Evolutionary conservation across 352 stramenopile genomes (phyloP).

Genomic region (Phytophthora foliorum): DNA sequence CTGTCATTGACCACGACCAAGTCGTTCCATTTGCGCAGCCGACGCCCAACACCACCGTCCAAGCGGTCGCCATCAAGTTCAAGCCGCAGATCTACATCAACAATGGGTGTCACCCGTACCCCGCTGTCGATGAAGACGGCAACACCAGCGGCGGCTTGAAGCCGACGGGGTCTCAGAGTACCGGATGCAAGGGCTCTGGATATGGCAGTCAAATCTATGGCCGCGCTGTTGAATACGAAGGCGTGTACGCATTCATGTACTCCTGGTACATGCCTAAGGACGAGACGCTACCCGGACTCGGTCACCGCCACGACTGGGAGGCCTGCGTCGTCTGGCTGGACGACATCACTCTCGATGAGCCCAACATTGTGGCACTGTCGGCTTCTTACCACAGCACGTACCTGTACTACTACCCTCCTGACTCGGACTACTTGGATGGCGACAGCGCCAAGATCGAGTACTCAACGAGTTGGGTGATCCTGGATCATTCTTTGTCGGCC

Average conservation of each 20-base stretch:
- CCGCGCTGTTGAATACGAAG: constrained; percentile 13
- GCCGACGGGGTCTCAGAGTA: constrained; percentile 1
- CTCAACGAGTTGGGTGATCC: constrained; percentile 5
- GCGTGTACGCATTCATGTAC: constrained; percentile 35
- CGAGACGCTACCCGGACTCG: constrained; percentile 24
- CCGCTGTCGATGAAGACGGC: constrained; percentile 7
- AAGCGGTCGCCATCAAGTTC: constrained; percentile 2
- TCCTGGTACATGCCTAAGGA: constrained; percentile 57
- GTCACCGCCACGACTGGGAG: constrained; percentile 53
- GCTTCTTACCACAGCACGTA: constrained; percentile 13
- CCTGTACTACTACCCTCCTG: constrained; percentile 9
- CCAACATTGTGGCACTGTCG: constrained; percentile 12
- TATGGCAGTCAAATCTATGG: constrained; percentile 18
- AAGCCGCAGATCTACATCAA: constrained; percentile 17
- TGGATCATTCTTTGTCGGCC: constrained; percentile 9
- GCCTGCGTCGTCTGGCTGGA: constrained; percentile 47
- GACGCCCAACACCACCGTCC: not conserved
- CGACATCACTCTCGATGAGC: constrained; percentile 3
- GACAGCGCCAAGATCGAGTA: not conserved
- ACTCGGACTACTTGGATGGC: not conserved
- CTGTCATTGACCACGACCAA: constrained; percentile 30
- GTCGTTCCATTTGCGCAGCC: not conserved
- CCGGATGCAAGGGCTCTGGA: constrained; percentile 13
- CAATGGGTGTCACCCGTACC: constrained; percentile 16
- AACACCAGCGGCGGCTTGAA: constrained; percentile 2